Evolutionary conservation across 331 rosid species (phyloP).

Genomic region (Quercus lobata): DNA sequence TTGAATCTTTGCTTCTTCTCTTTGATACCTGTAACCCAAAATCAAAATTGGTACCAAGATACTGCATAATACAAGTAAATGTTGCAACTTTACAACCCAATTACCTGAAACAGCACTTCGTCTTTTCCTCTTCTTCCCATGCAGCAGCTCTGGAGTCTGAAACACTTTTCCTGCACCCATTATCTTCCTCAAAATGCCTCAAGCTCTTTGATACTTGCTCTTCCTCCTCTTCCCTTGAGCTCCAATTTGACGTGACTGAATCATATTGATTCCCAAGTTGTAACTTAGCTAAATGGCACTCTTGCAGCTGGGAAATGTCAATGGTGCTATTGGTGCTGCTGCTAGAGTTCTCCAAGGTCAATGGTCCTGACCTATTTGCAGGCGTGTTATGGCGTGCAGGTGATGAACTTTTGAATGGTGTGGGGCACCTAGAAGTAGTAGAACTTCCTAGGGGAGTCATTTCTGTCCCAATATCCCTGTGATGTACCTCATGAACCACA

Average conservation of each 20-base stretch:
- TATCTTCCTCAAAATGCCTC: slow-evolving; percentile 63
- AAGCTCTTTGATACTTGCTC: slow-evolving; percentile 91
- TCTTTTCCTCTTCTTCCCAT: slow-evolving; percentile 91
- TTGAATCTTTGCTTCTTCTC: slow-evolving; percentile 90
- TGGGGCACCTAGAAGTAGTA: slow-evolving; percentile 85
- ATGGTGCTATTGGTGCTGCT: slow-evolving; percentile 28
- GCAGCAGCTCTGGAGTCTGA: slow-evolving; percentile 63
- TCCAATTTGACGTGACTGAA: slow-evolving; percentile 72
- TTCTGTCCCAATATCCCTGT: slow-evolving; percentile 83
- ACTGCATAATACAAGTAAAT: background rate
- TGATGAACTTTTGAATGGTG: slow-evolving; percentile 78
- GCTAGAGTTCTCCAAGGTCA: slow-evolving; percentile 37
- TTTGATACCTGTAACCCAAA: slow-evolving; percentile 61
- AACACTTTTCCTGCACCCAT: slow-evolving; percentile 45
- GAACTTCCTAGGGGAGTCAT: slow-evolving; percentile 99
- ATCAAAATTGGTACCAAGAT: slow-evolving; percentile 5
- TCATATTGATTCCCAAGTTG: slow-evolving; percentile 71
- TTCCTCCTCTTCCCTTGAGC: slow-evolving; percentile 93
- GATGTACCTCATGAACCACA: slow-evolving; percentile 44
- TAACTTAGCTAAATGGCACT: slow-evolving; percentile 77
- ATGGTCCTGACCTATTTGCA: slow-evolving; percentile 76
- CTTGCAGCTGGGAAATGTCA: slow-evolving; percentile 71
- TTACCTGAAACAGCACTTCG: slow-evolving; percentile 79
- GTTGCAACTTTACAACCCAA: slow-evolving; percentile 1
- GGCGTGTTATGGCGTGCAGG: slow-evolving; percentile 96